A percentile compares a stretch with the other conserved stretches of the same genome.
phyloP scores from a whole-genome alignment of 164 flowering plant species.

The Umbellularia californica region DNA sequence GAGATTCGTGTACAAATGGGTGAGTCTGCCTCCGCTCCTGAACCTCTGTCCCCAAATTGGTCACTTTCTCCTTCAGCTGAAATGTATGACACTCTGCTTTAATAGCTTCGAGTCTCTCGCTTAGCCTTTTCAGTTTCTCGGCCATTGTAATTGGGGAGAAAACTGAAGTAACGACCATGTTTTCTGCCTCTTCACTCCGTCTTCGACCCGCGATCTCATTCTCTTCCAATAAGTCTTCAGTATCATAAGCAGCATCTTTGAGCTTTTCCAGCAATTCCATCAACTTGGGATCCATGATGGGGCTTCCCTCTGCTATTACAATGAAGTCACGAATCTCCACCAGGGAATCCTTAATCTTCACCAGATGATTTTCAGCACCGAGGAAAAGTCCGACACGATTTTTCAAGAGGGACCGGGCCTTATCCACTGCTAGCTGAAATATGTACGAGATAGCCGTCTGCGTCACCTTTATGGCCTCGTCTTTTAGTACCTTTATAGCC shows the following conservation, averaged over 20 bases:
- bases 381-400: no score
- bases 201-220: not conserved
- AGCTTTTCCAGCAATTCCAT: conserved; percentile 3
- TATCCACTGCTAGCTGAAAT: no score
- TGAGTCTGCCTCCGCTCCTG: not conserved
- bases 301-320: no score
- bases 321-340: no score
- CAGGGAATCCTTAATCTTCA: no score
- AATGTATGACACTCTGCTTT: not conserved
- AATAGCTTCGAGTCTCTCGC: not conserved
- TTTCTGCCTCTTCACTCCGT: not conserved
- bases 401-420: fast-evolving
- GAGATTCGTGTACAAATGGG: not conserved
- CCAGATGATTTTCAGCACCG: no score
- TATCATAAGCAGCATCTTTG: conserved; percentile 7
- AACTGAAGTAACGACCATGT: not conserved
- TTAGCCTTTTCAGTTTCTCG: not conserved
- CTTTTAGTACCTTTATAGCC: no score
- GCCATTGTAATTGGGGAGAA: not conserved
- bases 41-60: not conserved
- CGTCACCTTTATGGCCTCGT: no score
- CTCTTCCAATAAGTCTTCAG: conserved; percentile 5
- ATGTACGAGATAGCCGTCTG: no score
- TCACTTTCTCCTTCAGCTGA: not conserved
- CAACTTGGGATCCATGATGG: not conserved